phyloP scores from a whole-genome alignment of 148 eudicot genomes.

The Vaccinium corymbosum region DNA sequence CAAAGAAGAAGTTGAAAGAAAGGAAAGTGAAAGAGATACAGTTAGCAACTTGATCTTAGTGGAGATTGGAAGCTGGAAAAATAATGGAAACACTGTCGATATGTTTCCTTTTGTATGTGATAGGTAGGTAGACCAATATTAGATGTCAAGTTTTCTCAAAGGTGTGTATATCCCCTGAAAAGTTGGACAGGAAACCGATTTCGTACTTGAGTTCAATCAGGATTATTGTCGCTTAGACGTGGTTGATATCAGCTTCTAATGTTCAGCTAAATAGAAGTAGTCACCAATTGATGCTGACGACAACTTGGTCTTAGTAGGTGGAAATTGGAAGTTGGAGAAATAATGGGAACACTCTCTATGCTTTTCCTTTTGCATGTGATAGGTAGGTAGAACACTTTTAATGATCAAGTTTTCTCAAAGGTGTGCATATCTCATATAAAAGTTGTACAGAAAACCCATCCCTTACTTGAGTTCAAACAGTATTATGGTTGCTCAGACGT shows the following conservation, averaged over 20 bases:
- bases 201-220: neutral
- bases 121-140: neutral
- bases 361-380: neutral
- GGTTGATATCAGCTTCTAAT: constrained; percentile 7
- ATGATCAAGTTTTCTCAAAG: neutral
- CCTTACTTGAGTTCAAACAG: neutral
- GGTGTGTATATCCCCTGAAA: neutral
- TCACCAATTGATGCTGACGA: neutral
- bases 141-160: neutral
- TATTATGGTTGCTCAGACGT: neutral
- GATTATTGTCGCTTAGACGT: neutral
- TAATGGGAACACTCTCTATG: neutral
- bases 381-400: neutral
- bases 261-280: neutral
- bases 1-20: neutral
- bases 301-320: neutral
- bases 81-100: neutral
- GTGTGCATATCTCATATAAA: neutral
- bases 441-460: neutral
- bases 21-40: neutral
- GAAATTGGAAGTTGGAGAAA: neutral
- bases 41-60: neutral
- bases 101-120: neutral
- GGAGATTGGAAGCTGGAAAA: neutral
- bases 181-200: neutral